Evolutionary conservation across 2,329 filamentous ascomycete genomes (phyloP), one percentile per base, ranked within the genome.

Genomic region (Fusarium albosuccineum): DNA sequence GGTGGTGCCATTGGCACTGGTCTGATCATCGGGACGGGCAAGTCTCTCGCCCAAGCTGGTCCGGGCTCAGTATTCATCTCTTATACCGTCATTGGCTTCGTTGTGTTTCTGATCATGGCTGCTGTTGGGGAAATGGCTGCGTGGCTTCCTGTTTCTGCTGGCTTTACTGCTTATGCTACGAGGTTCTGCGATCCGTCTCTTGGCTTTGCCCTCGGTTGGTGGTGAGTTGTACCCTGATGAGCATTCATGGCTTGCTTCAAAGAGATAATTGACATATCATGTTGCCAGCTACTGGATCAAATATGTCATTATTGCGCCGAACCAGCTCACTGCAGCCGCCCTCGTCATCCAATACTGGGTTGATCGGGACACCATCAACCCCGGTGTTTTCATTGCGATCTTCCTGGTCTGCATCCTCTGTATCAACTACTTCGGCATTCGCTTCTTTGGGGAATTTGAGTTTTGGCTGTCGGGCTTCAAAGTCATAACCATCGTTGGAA

Each of bases 401-500:
- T 42, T 26, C 13, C 22, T 22, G 4, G 22, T 22, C 22, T 22
- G 22, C 22, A 22, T 22, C 22, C 3, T 22, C 1, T 22, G 22
- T 5, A 22, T 22, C 22, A 22, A 22, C 22, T 22, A 22, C 22
- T 22, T 22, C 22, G 22, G 22, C 22, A 22, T 22, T 22, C 22
- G 22, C 3, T 22, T 22, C 22, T 83, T 82, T 50, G 82, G 82
- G 45, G 82, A 85, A 66, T 79, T 81, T 9, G 82, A 85, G 57
- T 85, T 85, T 58, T 81, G 81, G 77, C 80, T 85, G 57, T 80
- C 80, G 1, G 75, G 78, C 6, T 68, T 81, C 68, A 85, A 85
- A 61, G 76, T 83, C 4, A 62, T 84, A 4, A 78, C 82, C 46
- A 81, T 84, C 56, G 61, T 79, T 8, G 78, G 75, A 27, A 70